phyloP scores from a whole-genome alignment of 1,284 basidiomycete genomes.

The Marasmius sp. region DNA sequence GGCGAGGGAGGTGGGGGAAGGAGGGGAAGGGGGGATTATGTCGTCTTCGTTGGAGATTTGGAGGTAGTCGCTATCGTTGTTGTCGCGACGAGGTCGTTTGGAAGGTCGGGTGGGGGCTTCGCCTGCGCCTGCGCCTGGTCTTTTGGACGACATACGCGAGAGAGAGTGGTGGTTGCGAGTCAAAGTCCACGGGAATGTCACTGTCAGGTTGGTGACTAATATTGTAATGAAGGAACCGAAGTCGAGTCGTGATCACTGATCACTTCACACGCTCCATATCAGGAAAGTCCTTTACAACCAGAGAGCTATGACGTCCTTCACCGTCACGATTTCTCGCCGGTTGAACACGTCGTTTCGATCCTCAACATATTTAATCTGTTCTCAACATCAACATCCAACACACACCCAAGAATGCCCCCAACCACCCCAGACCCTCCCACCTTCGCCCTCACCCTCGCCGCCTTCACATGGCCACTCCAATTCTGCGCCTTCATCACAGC shows the following conservation, averaged over 20 bases:
- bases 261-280: too few relatives aligned
- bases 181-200: too few relatives aligned
- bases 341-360: too few relatives aligned
- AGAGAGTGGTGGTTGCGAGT: too few relatives aligned
- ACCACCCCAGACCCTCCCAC: slow-evolving; percentile 10
- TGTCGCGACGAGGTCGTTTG: background rate
- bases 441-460: slow-evolving; percentile 17
- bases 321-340: too few relatives aligned
- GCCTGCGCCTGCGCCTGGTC: background rate
- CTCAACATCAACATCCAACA: slow-evolving; percentile 12
- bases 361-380: too few relatives aligned
- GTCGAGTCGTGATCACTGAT: too few relatives aligned
- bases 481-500: slow-evolving; percentile 53
- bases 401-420: background rate
- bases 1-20: slow-evolving; percentile 44
- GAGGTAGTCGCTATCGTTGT: slow-evolving; percentile 3
- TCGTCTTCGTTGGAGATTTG: slow-evolving; percentile 43
- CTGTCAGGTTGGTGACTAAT: too few relatives aligned
- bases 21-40: slow-evolving; percentile 50
- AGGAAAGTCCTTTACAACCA: too few relatives aligned
- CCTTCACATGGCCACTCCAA: slow-evolving; percentile 60
- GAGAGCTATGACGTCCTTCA: too few relatives aligned
- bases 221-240: too few relatives aligned
- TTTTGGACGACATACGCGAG: too few relatives aligned
- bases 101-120: background rate